These are phyloP conservation scores for Boletus insuetus DNA, from an alignment of 768 basidiomycete genomes.

Conservation along the genomic window DNA sequence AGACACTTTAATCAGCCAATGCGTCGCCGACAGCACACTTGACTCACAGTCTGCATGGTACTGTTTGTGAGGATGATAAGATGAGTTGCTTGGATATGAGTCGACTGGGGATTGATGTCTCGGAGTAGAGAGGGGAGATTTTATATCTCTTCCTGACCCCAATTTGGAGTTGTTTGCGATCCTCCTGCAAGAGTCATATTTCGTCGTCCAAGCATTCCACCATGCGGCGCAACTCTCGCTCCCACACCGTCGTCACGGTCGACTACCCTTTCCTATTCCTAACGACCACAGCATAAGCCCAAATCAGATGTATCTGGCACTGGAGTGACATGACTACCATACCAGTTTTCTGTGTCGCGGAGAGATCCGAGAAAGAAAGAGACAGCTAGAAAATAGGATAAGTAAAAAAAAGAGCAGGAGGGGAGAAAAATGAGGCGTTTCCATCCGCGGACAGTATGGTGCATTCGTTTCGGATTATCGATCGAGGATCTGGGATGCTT, in stretches of 20 bases:
- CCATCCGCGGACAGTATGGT: too few relatives aligned
- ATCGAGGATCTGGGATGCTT: too few relatives aligned
- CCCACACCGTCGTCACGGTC: neutral
- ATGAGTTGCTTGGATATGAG: neutral
- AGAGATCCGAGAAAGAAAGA: neutral
- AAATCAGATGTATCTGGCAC: neutral
- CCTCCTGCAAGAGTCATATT: neutral
- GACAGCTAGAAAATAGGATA: neutral
- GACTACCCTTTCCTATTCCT: neutral
- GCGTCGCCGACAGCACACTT: neutral
- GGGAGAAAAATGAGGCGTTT: too few relatives aligned
- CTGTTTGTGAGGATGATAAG: neutral
- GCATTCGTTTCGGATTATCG: too few relatives aligned
- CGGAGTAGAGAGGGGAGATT: neutral
- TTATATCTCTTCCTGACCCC: constrained; percentile 5
- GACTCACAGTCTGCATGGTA: constrained; percentile 23
- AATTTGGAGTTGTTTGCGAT: constrained; percentile 4
- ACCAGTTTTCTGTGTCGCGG: too few relatives aligned
- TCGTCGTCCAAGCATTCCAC: too few relatives aligned
- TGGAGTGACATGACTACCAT: neutral
- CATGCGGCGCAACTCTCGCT: neutral
- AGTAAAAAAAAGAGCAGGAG: neutral
- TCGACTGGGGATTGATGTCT: neutral
- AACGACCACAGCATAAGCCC: neutral
- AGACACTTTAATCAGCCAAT: neutral